Evolutionary conservation across 352 stramenopile genomes (phyloP), one percentile per base, ranked within the genome.

Genomic region (Globisporangium acanthophoron): DNA sequence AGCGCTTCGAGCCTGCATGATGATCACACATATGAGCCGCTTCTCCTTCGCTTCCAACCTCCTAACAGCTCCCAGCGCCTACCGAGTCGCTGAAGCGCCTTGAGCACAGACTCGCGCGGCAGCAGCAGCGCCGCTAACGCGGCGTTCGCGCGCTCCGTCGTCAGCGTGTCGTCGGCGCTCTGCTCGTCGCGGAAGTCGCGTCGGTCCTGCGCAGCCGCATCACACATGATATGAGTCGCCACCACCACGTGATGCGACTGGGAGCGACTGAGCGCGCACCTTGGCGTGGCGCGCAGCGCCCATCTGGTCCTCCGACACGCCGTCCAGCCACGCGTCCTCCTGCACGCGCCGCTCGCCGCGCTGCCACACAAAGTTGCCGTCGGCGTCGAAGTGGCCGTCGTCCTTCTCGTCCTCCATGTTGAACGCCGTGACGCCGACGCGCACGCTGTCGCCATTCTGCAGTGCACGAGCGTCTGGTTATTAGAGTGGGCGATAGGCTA

Each of bases 401-500:
- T 94, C 85, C 53, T 88, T 79, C 64, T 94, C 85, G 58, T 94
- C 85, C 31, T 91, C 71, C 76, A 94, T 85, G 55, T 94, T 73
- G 70, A 94, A 94, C 54, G 74, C 65, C 18, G 85, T 94, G 65
- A 92, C 70, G 5, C 76, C 80, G 18, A 67, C 74, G 52, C 58
- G 64, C 47, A 69, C 73, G 47, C 58, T 71, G 35, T 49, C 54
- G 47, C 44, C 65, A 35, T 58, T 31, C 15, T 62, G 45, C 51
- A 24, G 29, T 46, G 16, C 7, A 37, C 1, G 21, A 15, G 15
- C 24, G 52, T 31, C 20, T 11, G 50, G 5, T 40, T 11, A 31
- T 20, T 5, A 49, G 18, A 31, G 9, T 20, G n/a, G 49, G 15
- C 24, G 21, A 27, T 12, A 15, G 16, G 1, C 24, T 27, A 8